phyloP scores from a whole-genome alignment of 2,329 filamentous ascomycete species.

The Sclerotinia nivalis region DNA sequence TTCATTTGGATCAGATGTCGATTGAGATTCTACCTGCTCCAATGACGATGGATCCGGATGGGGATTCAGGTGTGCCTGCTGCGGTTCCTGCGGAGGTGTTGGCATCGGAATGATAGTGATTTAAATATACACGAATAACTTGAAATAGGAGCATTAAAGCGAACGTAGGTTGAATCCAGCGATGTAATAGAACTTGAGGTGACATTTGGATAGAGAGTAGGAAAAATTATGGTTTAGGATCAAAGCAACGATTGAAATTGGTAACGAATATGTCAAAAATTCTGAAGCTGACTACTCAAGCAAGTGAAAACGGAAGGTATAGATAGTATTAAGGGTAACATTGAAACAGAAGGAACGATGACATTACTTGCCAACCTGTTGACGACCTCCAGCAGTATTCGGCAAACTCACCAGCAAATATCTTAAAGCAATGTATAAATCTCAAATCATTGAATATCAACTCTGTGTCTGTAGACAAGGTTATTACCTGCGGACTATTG shows the following conservation, averaged over 20 bases:
- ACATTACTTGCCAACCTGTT: neutral
- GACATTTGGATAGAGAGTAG: conserved; percentile 28
- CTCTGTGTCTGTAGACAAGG: neutral
- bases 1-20: conserved; percentile 25
- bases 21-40: conserved; percentile 26
- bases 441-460: neutral
- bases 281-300: neutral
- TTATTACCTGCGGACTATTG: too few species aligned
- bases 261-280: neutral
- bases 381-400: neutral
- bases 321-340: neutral
- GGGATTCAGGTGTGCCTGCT: conserved; percentile 19
- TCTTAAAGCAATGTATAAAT: neutral
- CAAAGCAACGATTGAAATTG: neutral
- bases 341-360: conserved; percentile 10
- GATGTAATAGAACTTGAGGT: conserved; percentile 26
- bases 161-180: conserved; percentile 26
- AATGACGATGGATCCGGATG: conserved; percentile 15
- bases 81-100: conserved; percentile 30
- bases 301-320: neutral
- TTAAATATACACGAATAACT: conserved; percentile 22
- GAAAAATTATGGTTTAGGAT: neutral
- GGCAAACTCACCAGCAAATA: neutral
- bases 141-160: conserved; percentile 28
- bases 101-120: conserved; percentile 16